Conservation (phyloP, 257 asterid genomes). For the Nicotiana paniculata region DNA sequence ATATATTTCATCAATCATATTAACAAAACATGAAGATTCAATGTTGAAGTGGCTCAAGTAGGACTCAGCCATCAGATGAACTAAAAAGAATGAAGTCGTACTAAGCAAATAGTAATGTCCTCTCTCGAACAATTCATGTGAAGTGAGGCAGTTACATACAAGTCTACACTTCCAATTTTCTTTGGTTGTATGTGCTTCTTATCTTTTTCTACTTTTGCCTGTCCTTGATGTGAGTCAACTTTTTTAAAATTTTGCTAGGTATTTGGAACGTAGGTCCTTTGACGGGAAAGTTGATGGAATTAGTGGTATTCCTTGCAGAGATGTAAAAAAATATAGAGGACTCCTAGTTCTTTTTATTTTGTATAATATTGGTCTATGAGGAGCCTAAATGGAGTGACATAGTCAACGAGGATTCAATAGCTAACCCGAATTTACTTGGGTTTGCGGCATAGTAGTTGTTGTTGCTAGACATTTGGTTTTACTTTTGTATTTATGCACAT, state of each 20-base stretch:
- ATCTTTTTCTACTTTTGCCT: not conserved
- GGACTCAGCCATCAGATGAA: not conserved
- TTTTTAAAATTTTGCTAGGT: not conserved
- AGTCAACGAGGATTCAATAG: not conserved
- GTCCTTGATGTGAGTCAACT: not conserved
- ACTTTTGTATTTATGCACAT: slow-evolving; percentile 6
- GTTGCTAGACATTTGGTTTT: slow-evolving; percentile 9
- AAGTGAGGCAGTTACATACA: not conserved
- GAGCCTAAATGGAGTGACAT: not conserved
- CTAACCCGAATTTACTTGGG: not conserved
- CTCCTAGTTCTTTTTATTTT: not conserved
- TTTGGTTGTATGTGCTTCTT: not conserved
- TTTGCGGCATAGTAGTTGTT: not conserved
- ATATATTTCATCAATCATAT: not conserved
- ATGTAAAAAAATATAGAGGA: not conserved
- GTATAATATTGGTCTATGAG: not conserved
- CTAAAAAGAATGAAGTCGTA: not conserved
- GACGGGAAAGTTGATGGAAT: not conserved
- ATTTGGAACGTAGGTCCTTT: not conserved
- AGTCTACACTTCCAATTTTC: not conserved
- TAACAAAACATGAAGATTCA: not conserved
- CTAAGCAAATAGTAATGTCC: not conserved
- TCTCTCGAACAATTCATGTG: not conserved
- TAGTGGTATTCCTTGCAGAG: not conserved
- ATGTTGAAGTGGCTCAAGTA: not conserved